Evolutionary conservation across 2,329 filamentous ascomycete species (phyloP).

Genomic region (Fusarium sp.): DNA sequence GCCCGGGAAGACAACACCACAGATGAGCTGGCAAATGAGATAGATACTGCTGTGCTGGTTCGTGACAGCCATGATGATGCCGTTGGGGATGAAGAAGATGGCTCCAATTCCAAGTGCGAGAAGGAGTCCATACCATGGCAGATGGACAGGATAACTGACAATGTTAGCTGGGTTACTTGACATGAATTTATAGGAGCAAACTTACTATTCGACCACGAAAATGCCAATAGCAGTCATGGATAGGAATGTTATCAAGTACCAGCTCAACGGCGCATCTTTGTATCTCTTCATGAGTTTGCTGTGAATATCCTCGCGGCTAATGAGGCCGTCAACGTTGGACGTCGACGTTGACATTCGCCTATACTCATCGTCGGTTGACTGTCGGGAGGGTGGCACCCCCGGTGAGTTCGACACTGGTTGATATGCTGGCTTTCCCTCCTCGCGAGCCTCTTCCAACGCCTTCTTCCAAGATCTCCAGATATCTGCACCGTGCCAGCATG

Average conservation of each 20-base stretch:
- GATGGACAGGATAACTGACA: conserved; percentile 78
- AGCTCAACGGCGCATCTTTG: conserved; percentile 81
- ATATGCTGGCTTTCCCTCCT: conserved; percentile 62
- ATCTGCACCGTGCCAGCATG: conserved; percentile 86
- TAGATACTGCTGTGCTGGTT: conserved; percentile 91
- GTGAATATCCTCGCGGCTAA: conserved; percentile 83
- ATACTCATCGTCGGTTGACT: conserved; percentile 30
- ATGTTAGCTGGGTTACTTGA: conserved; percentile 10
- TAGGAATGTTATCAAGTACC: conserved; percentile 82
- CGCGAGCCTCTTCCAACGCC: conserved; percentile 72
- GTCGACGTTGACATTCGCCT: conserved; percentile 48
- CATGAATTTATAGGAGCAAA: conserved; percentile 40
- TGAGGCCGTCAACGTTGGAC: conserved; percentile 62
- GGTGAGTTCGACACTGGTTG: conserved; percentile 57
- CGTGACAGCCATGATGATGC: conserved; percentile 92
- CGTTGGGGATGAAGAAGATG: conserved; percentile 88
- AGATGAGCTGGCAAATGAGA: conserved; percentile 86
- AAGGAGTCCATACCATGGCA: conserved; percentile 88
- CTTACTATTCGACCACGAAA: conserved; percentile 86
- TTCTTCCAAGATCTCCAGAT: conserved; percentile 81
- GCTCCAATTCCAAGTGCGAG: conserved; percentile 82
- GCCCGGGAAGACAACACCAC: conserved; percentile 83
- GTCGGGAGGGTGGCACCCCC: conserved; percentile 20
- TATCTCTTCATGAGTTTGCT: conserved; percentile 86
- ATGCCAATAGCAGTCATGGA: conserved; percentile 83